Base-by-base conservation (phyloP, 495 filamentous ascomycete species). In the Astrothelium subdiscretum region DNA sequence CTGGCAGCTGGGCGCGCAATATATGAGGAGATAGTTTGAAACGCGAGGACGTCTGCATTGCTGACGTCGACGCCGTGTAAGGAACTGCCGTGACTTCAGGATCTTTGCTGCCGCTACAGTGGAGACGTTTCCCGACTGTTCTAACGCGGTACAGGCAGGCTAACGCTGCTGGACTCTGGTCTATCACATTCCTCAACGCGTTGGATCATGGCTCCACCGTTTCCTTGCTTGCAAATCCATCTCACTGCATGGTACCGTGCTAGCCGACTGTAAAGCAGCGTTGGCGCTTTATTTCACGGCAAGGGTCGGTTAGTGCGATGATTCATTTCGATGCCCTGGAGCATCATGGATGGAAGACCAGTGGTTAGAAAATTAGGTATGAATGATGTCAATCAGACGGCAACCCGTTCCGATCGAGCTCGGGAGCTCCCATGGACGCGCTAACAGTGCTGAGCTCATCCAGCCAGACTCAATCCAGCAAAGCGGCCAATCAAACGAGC, bases 171-270 rank as follows among this genome's bases (percentile, higher is more conserved):
- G 24, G 24, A 20, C 22, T 26, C 48, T 20, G 24, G 48, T 54
- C 48, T 10, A 29, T 54, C 48, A 54, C 48, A 54, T 54, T 54
- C 48, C 48, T 54, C 48, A n/a, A 20, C 48, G 48, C 48, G 48
- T 54, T 54, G 48, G 22, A 3, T 29, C 22, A 12, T 54, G 29
- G 48, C 43, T 48, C n/a, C 20, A 29, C 5, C 6, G 8, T 27
- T 54, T 54, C 48, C 48, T 54, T 54, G 48, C 48, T 54, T 8
- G 24, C 24, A 24, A 29, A 29, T 29, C 8, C 5, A 10, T 54
- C 48, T 24, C 48, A 54, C 48, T 54, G 48, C 48, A 54, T 26
- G 12, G 24, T 8, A 54, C 48, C 48, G 48, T 27, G 22, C 22
- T 54, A 54, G 48, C 48, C 48, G 48, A 29, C 8, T 3, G 22